A percentile compares a stretch with the other conserved stretches of the same genome.
Conservation (phyloP, 1,139 yeast species). For the Blastobotrys serpentis region DNA sequence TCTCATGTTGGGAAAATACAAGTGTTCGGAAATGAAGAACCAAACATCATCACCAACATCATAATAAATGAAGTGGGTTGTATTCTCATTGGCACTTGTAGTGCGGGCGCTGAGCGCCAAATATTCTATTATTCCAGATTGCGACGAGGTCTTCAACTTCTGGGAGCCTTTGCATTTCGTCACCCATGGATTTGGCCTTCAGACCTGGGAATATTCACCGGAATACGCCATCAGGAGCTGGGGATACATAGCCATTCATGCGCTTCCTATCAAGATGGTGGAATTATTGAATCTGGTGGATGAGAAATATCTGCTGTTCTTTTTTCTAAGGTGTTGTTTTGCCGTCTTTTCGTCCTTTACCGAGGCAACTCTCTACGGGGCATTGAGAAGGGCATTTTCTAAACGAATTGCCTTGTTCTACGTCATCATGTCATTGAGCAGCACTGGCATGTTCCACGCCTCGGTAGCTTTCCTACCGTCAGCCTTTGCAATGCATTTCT, state of each 20-base stretch:
- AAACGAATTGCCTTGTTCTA: slow-evolving; percentile 55
- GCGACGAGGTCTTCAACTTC: slow-evolving; percentile 86
- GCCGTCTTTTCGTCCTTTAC: slow-evolving; percentile 54
- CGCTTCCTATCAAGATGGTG: slow-evolving; percentile 28
- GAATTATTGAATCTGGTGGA: slow-evolving; percentile 9
- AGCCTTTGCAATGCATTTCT: slow-evolving; percentile 73
- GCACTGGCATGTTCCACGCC: slow-evolving; percentile 81
- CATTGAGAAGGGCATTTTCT: slow-evolving; percentile 43
- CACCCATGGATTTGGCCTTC: slow-evolving; percentile 80
- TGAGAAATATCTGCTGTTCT: slow-evolving; percentile 37
- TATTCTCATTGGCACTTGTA: slow-evolving; percentile 26
- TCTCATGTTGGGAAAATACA: no score
- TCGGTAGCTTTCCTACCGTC: slow-evolving; percentile 84
- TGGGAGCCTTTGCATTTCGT: slow-evolving; percentile 87
- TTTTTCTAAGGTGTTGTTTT: slow-evolving; percentile 53
- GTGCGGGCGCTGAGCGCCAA: slow-evolving; percentile 50
- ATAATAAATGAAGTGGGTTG: slow-evolving; percentile 4
- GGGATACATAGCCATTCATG: slow-evolving; percentile 52
- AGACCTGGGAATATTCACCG: slow-evolving; percentile 97
- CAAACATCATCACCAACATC: background rate
- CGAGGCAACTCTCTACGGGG: slow-evolving; percentile 52
- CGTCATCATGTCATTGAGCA: slow-evolving; percentile 46
- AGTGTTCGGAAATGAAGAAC: no score
- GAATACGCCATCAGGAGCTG: slow-evolving; percentile 85
- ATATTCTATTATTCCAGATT: slow-evolving; percentile 72